phyloP scores from a whole-genome alignment of 2,329 filamentous ascomycete genomes.

The Verticillium longisporum region DNA sequence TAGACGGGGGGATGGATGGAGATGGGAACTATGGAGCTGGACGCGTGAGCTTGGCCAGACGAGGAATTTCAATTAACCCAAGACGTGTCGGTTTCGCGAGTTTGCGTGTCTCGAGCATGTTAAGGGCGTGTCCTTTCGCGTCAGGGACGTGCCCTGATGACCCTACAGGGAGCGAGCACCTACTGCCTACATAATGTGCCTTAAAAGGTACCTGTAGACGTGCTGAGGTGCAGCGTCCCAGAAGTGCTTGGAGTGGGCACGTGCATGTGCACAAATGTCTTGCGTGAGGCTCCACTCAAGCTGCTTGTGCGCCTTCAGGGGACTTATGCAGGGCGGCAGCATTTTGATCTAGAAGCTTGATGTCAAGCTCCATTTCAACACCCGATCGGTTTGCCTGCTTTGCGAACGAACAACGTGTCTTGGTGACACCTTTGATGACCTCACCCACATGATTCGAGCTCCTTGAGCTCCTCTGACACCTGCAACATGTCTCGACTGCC shows the following conservation, averaged over 20 bases:
- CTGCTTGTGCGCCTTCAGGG: neutral
- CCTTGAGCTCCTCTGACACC: neutral
- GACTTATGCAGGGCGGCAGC: no score
- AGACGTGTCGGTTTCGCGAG: constrained; percentile 39
- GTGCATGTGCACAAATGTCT: neutral
- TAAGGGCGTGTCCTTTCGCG: neutral
- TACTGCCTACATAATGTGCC: no score
- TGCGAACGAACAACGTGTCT: neutral
- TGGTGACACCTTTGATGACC: neutral
- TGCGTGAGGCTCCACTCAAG: neutral
- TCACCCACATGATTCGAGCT: neutral
- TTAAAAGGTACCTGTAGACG: no score
- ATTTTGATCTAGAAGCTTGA: neutral
- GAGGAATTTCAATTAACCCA: constrained; percentile 12
- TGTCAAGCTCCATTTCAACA: neutral
- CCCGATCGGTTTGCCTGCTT: neutral
- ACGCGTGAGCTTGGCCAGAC: constrained; percentile 3
- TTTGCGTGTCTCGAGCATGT: constrained; percentile 22
- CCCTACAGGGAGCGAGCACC: no score
- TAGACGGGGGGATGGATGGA: neutral
- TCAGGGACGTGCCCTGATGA: neutral
- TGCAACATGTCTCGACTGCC: constrained; percentile 20
- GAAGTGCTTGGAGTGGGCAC: neutral
- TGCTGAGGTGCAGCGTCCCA: neutral
- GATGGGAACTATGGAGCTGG: neutral